A percentile compares a stretch with the other conserved stretches of the same genome.
Evolutionary conservation across 768 basidiomycete species (phyloP).

Genomic region (Psilocybe cubensis): DNA sequence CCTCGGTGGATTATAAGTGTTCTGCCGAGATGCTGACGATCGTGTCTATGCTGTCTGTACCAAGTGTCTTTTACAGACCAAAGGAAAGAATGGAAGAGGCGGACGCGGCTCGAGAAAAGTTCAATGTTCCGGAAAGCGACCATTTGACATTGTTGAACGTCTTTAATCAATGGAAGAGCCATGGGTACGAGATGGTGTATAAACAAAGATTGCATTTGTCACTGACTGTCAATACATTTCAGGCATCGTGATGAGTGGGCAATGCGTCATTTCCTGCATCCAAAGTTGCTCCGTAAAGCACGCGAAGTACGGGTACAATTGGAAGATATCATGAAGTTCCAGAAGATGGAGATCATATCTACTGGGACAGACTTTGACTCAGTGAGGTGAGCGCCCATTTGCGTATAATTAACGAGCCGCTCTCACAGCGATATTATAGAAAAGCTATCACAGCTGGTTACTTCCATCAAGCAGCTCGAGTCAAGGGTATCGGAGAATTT

Average conservation of each 20-base stretch:
- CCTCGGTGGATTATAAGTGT: constrained; percentile 91
- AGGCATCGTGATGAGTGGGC: constrained; percentile 96
- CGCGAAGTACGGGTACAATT: constrained; percentile 94
- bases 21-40: constrained; percentile 97
- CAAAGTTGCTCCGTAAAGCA: constrained; percentile 92
- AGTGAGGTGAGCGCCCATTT: constrained; percentile 52
- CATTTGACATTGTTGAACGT: constrained; percentile 95
- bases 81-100: constrained; percentile 98
- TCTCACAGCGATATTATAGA: constrained; percentile 40
- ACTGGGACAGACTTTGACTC: constrained; percentile 96
- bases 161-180: constrained; percentile 97
- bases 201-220: constrained; percentile 1
- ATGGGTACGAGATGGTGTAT: constrained; percentile 62
- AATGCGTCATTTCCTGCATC: constrained; percentile 94
- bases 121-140: constrained; percentile 98
- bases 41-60: constrained; percentile 98
- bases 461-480: constrained; percentile 97
- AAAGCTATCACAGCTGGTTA: constrained; percentile 98
- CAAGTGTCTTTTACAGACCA: constrained; percentile 96
- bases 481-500: constrained; percentile 99
- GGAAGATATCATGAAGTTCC: constrained; percentile 99
- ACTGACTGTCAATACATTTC: constrained; percentile 6
- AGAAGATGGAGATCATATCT: constrained; percentile 93
- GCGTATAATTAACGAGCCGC: background rate
- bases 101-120: constrained; percentile 97